Conservation (phyloP, 208 protist species). For the Trypanosoma melophagium region DNA sequence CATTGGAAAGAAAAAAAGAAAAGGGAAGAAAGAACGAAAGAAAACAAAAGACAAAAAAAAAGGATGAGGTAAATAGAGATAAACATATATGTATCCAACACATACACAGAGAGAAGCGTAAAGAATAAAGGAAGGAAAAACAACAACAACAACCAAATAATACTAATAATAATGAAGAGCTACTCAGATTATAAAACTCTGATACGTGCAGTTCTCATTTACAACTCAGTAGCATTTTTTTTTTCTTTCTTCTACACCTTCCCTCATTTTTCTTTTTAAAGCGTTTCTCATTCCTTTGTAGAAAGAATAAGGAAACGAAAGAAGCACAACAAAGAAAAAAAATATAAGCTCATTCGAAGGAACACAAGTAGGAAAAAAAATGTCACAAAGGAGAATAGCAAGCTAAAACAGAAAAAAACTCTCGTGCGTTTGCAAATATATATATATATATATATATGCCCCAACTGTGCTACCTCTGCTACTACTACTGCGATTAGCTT, state of each 20-base stretch:
- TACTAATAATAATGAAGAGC: not conserved
- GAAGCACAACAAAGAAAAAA: too few species aligned
- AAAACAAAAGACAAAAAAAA: conserved; percentile 3
- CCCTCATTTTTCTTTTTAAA: conserved; percentile 11
- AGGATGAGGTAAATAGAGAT: too few species aligned
- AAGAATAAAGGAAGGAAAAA: not conserved
- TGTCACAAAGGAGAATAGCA: too few species aligned
- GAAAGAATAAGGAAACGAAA: too few species aligned
- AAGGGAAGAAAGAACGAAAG: not conserved
- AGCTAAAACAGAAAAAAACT: too few species aligned
- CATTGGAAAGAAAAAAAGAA: not conserved
- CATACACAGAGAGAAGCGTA: conserved; percentile 16
- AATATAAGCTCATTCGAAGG: too few species aligned
- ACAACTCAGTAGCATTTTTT: not conserved
- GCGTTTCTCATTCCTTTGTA: not conserved
- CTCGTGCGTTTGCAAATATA: too few species aligned
- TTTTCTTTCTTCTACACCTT: not conserved
- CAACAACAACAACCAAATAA: not conserved
- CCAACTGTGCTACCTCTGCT: too few species aligned
- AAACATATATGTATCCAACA: not conserved
- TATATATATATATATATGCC: too few species aligned
- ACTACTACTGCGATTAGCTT: not conserved
- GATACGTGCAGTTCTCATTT: too few species aligned
- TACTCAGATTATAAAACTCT: too few species aligned
- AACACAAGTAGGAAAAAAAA: too few species aligned